These are phyloP conservation scores for Eimeria brunetti DNA, from an alignment of 169 alveolate genomes.

Conservation along the genomic window DNA sequence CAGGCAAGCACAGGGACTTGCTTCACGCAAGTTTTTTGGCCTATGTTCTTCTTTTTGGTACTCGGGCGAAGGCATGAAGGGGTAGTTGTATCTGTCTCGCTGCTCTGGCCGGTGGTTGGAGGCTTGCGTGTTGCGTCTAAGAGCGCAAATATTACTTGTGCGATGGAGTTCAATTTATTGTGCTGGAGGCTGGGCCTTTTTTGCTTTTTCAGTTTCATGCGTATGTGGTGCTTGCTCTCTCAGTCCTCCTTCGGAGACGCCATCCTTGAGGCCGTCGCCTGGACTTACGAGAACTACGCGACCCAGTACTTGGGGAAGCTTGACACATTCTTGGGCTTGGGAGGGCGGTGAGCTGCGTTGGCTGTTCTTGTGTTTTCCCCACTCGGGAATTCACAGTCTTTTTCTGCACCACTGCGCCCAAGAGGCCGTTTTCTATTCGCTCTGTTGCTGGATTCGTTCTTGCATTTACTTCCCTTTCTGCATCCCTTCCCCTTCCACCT, in stretches of 20 bases:
- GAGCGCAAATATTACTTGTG: too few relatives aligned
- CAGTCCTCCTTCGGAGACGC: slow-evolving; percentile 92
- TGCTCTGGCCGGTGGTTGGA: not conserved
- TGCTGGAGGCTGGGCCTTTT: slow-evolving; percentile 79
- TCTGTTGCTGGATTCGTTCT: too few relatives aligned
- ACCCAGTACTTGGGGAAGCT: slow-evolving; percentile 91
- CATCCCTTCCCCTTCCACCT: too few relatives aligned
- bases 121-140: slow-evolving; percentile 84
- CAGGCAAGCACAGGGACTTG: slow-evolving; percentile 74
- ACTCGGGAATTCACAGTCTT: too few relatives aligned
- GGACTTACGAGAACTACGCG: slow-evolving; percentile 94
- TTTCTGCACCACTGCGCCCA: too few relatives aligned
- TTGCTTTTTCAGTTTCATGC: slow-evolving; percentile 69
- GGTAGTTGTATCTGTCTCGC: not conserved
- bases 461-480: too few relatives aligned
- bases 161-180: slow-evolving; percentile 80
- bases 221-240: slow-evolving; percentile 41
- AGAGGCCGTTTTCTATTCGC: too few relatives aligned
- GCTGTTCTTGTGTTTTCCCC: too few relatives aligned
- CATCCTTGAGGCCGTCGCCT: slow-evolving; percentile 92
- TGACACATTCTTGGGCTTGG: slow-evolving; percentile 77
- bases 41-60: not conserved
- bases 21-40: not conserved
- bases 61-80: not conserved
- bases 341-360: slow-evolving; percentile 10